These are phyloP conservation scores for Apiosordaria backusii DNA, from an alignment of 495 filamentous ascomycete genomes.

Conservation along the genomic window DNA sequence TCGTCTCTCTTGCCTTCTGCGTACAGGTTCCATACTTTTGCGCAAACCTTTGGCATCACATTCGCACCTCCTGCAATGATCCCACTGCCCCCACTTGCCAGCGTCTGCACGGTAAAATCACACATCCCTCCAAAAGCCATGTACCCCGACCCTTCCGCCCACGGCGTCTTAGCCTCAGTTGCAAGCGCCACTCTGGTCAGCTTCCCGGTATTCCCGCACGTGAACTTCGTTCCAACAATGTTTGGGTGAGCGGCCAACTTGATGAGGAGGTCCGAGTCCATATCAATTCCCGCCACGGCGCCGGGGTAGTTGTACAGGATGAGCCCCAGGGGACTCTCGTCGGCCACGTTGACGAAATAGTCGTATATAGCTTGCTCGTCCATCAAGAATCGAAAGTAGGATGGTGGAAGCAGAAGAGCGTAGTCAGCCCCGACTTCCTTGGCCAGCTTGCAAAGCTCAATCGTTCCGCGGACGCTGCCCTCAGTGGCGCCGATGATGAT, in stretches of 20 bases:
- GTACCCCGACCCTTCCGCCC: conserved; percentile 62
- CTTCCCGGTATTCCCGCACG: conserved; percentile 86
- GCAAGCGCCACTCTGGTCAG: conserved; percentile 77
- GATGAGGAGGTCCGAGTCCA: conserved; percentile 86
- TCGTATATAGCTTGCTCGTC: conserved; percentile 72
- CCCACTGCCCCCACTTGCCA: conserved; percentile 73
- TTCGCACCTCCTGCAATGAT: conserved; percentile 88
- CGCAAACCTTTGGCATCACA: conserved; percentile 77
- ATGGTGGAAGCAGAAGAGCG: conserved; percentile 71
- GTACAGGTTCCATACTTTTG: conserved; percentile 78
- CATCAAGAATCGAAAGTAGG: conserved; percentile 77
- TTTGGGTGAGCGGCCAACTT: conserved; percentile 77
- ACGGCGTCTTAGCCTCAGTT: conserved; percentile 68
- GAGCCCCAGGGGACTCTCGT: conserved; percentile 70
- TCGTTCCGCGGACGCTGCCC: conserved; percentile 71
- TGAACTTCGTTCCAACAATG: conserved; percentile 86
- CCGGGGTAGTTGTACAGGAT: conserved; percentile 91
- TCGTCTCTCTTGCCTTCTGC: conserved; percentile 67
- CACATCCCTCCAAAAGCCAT: conserved; percentile 88
- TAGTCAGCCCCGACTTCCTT: conserved; percentile 72
- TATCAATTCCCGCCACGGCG: conserved; percentile 85
- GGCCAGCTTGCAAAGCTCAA: conserved; percentile 69
- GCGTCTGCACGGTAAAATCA: conserved; percentile 81
- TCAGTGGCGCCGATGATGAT: conserved; percentile 80
- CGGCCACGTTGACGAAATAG: conserved; percentile 74